A percentile compares a stretch with the other conserved stretches of the same genome.
Evolutionary conservation across 2,329 filamentous ascomycete species (phyloP).

Genomic region (Fusarium buxicola): DNA sequence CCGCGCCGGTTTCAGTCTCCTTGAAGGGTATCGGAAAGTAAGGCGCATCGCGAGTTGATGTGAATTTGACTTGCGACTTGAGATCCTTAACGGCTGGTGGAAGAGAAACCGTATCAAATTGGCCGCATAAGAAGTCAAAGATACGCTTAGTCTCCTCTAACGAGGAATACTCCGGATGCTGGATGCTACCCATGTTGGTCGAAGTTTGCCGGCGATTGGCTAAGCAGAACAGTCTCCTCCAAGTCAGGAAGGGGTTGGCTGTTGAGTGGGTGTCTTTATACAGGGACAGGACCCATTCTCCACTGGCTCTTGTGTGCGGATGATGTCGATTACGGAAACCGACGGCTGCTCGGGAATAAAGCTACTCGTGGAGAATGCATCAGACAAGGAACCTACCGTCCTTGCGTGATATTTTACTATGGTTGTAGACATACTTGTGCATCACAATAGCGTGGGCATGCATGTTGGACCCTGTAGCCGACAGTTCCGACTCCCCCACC

Average conservation of each 20-base stretch:
- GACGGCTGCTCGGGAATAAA: constrained; percentile 14
- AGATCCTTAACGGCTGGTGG: constrained; percentile 45
- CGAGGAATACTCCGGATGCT: constrained; percentile 36
- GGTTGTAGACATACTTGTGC: neutral
- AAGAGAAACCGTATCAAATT: constrained; percentile 47
- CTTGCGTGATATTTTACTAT: neutral
- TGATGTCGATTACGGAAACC: neutral
- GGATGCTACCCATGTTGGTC: constrained; percentile 29
- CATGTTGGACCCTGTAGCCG: constrained; percentile 7
- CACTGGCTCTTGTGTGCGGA: neutral
- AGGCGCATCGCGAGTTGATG: constrained; percentile 50
- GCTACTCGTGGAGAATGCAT: neutral
- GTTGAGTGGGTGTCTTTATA: constrained; percentile 27
- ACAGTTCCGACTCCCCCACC: constrained; percentile 4
- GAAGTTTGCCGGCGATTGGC: neutral
- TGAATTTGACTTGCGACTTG: constrained; percentile 48
- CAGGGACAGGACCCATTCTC: neutral
- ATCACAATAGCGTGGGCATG: neutral
- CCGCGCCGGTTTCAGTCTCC: constrained; percentile 58
- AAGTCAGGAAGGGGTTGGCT: neutral
- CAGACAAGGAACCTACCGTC: neutral
- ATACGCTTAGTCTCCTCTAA: constrained; percentile 37
- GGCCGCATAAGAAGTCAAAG: constrained; percentile 31
- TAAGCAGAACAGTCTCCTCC: neutral
- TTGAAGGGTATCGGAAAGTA: constrained; percentile 62